These are phyloP conservation scores for Eucalyptus paniculata DNA, from an alignment of 345 rosid species.

Conservation along the genomic window DNA sequence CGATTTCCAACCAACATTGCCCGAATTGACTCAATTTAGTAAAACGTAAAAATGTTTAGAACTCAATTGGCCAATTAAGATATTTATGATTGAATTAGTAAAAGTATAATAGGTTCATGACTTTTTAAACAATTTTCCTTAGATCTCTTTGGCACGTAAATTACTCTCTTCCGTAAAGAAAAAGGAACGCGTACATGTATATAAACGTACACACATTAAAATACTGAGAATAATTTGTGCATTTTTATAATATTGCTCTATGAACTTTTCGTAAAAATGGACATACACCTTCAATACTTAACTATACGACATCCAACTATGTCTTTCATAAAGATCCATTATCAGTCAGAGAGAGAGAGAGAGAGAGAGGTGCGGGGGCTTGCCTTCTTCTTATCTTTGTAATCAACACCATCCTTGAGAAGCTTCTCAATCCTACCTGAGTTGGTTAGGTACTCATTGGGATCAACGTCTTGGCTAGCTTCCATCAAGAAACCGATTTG, in stretches of 20 bases:
- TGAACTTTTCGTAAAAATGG: too few relatives aligned
- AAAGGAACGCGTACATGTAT: too few relatives aligned
- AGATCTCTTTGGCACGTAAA: neutral
- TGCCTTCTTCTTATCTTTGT: neutral
- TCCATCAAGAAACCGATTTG: too few relatives aligned
- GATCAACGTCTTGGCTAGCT: neutral
- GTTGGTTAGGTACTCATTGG: neutral
- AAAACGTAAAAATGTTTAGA: too few relatives aligned
- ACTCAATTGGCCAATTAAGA: rapidly evolving
- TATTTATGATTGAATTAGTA: rapidly evolving
- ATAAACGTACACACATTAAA: too few relatives aligned
- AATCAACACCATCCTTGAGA: rapidly evolving
- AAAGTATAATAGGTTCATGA: rapidly evolving
- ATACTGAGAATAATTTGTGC: too few relatives aligned
- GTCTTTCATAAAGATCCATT: neutral
- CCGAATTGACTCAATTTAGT: too few relatives aligned
- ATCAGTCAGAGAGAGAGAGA: neutral
- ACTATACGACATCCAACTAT: too few relatives aligned
- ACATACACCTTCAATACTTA: too few relatives aligned
- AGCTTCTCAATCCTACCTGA: rapidly evolving
- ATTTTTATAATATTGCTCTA: too few relatives aligned
- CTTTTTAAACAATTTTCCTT: too few relatives aligned
- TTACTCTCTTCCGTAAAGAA: neutral
- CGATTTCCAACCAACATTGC: too few relatives aligned
- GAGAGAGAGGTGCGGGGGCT: neutral